phyloP scores from a whole-genome alignment of 345 rosid species.

The Eucalyptus marginata region DNA sequence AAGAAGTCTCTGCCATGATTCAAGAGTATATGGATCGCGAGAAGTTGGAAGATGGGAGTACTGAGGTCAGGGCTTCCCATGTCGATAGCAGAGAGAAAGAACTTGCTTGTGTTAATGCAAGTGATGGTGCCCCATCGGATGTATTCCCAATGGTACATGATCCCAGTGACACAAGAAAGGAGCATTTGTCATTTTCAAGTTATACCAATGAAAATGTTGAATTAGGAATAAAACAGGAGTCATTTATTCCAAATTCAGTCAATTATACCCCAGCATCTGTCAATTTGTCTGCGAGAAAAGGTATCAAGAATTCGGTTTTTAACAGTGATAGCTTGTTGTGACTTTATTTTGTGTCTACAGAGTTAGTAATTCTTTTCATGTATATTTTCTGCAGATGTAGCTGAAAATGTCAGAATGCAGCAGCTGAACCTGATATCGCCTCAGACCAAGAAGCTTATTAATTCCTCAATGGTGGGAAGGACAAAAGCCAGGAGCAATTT shows the following conservation, averaged over 20 bases:
- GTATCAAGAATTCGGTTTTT: not conserved
- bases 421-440: not conserved
- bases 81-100: not conserved
- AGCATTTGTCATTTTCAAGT: not conserved
- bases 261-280: not conserved
- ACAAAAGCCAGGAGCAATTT: not conserved
- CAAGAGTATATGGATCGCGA: not conserved
- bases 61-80: not conserved
- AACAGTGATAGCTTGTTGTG: not conserved
- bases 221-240: not conserved
- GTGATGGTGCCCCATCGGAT: not conserved
- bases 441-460: not conserved
- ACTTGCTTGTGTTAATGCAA: not conserved
- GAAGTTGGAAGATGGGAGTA: not conserved
- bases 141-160: not conserved
- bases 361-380: not conserved
- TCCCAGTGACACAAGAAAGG: not conserved
- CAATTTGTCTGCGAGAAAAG: not conserved
- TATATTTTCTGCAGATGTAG: not conserved
- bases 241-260: not conserved
- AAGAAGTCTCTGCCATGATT: not conserved
- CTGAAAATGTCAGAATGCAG: not conserved
- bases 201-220: not conserved
- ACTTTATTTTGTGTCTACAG: not conserved
- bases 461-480: not conserved